Conservation (phyloP, 2,329 filamentous ascomycete genomes). For the Venturia asperata region DNA sequence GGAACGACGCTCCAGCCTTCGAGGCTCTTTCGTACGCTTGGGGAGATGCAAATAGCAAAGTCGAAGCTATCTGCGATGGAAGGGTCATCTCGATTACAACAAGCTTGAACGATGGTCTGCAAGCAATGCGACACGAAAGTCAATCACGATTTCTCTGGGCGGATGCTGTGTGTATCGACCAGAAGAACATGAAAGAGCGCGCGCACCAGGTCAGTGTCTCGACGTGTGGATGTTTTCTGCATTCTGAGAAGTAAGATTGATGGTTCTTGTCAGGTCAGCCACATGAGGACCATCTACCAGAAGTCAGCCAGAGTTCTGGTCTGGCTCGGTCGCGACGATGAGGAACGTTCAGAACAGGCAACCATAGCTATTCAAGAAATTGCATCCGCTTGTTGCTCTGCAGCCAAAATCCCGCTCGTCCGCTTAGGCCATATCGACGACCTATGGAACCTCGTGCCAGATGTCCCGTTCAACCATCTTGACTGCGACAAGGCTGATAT, state of each 20-base stretch:
- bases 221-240: background rate
- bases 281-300: slow-evolving; percentile 8
- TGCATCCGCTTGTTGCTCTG: background rate
- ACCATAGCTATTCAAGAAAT: background rate
- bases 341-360: background rate
- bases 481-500: background rate
- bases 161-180: slow-evolving; percentile 21
- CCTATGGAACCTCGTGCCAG: background rate
- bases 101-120: slow-evolving; percentile 18
- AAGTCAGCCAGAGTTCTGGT: slow-evolving; percentile 16
- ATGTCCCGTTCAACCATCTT: background rate
- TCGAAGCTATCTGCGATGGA: slow-evolving; percentile 15
- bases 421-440: background rate
- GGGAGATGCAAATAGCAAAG: slow-evolving; percentile 7
- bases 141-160: slow-evolving; percentile 19
- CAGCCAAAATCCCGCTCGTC: background rate
- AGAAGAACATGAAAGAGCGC: slow-evolving; percentile 18
- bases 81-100: slow-evolving; percentile 8
- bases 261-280: background rate
- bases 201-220: slow-evolving; percentile 21
- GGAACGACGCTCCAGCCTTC: slow-evolving; percentile 13
- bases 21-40: slow-evolving; percentile 22
- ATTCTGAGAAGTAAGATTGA: background rate
- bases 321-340: slow-evolving; percentile 19
- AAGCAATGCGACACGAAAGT: slow-evolving; percentile 8